Conservation (phyloP, 2,329 filamentous ascomycete genomes). For the Aspergillus fischeri region DNA sequence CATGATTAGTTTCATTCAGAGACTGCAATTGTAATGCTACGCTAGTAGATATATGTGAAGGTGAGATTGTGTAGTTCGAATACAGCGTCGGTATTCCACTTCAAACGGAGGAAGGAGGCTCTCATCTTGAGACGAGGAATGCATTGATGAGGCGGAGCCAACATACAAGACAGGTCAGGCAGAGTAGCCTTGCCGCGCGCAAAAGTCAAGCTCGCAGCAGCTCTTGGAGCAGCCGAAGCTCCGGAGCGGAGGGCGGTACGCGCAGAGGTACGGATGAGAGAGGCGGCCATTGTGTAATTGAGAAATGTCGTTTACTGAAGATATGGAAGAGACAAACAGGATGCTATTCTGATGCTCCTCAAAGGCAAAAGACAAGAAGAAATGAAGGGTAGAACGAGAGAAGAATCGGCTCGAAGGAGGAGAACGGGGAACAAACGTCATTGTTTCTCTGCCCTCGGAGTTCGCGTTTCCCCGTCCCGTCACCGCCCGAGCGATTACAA, state of each 20-base stretch:
- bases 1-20: conserved; percentile 4
- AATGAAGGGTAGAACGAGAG: conserved; percentile 9
- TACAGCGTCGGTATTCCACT: neutral
- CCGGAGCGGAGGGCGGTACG: conserved; percentile 69
- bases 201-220: conserved; percentile 70
- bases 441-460: conserved; percentile 16
- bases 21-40: neutral
- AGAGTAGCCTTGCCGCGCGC: conserved; percentile 86
- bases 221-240: conserved; percentile 51
- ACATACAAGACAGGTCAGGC: conserved; percentile 75
- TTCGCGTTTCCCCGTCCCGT: conserved; percentile 19
- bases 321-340: neutral
- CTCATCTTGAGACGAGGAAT: neutral
- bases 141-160: neutral
- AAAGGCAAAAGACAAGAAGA: conserved; percentile 1
- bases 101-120: neutral
- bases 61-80: neutral
- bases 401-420: neutral
- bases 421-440: conserved; percentile 15
- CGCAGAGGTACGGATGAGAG: conserved; percentile 68
- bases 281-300: conserved; percentile 61
- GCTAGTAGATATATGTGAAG: neutral
- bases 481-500: conserved; percentile 3
- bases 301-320: conserved; percentile 4
- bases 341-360: neutral